phyloP scores from a whole-genome alignment of 2,329 filamentous ascomycete genomes.

The Pseudogymnoascus sp. region DNA sequence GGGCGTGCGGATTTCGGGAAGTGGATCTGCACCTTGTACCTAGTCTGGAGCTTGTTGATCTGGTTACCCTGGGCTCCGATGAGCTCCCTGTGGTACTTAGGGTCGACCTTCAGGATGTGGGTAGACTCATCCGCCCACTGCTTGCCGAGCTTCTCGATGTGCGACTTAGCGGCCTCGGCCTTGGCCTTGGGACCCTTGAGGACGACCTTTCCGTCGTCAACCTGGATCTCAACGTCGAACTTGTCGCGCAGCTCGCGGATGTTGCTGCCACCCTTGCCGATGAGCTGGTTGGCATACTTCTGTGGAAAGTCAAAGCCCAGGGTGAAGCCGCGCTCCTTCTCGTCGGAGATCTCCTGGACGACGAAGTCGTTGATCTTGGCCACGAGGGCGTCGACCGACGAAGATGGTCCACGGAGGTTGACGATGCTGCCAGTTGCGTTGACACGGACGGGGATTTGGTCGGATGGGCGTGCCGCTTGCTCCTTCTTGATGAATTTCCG shows the following conservation, averaged over 20 bases:
- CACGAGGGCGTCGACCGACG: conserved; percentile 62
- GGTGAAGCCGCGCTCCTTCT: conserved; percentile 85
- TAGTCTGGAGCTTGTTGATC: conserved; percentile 84
- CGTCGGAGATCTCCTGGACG: conserved; percentile 81
- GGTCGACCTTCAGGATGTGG: conserved; percentile 79
- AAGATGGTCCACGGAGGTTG: conserved; percentile 68
- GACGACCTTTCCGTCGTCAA: conserved; percentile 89
- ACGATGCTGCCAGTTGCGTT: conserved; percentile 52
- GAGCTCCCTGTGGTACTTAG: conserved; percentile 87
- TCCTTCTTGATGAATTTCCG: conserved; percentile 57
- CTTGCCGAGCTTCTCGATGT: conserved; percentile 72
- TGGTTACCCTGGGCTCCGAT: conserved; percentile 83
- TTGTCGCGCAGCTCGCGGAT: conserved; percentile 58
- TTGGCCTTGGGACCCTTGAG: conserved; percentile 94
- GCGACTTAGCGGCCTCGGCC: conserved; percentile 74
- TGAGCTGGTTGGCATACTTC: conserved; percentile 82
- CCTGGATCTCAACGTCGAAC: conserved; percentile 70
- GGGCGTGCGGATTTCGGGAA: conserved; percentile 68
- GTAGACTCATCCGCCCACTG: conserved; percentile 87
- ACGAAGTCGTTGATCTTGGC: conserved; percentile 71
- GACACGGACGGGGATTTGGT: conserved; percentile 53
- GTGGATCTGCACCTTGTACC: conserved; percentile 91
- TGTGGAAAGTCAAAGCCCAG: conserved; percentile 87
- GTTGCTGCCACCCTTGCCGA: conserved; percentile 59
- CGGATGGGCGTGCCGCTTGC: conserved; percentile 47